phyloP scores from a whole-genome alignment of 73 alveolate genomes.

The Paramecium caudatum region DNA sequence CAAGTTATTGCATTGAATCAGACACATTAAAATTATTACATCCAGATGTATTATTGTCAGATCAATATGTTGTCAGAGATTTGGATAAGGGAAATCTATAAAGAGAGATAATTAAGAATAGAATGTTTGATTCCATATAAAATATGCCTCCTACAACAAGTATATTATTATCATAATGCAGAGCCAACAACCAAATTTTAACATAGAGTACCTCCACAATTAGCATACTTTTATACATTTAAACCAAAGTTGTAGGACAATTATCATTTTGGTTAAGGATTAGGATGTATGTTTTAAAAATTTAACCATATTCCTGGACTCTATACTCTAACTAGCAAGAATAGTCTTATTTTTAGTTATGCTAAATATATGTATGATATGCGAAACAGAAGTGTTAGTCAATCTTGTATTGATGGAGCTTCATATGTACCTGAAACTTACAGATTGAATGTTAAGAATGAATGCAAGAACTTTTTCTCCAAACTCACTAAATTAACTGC shows the following conservation, averaged over 20 bases:
- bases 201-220: conserved; percentile 11
- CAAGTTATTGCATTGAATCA: conserved; percentile 55
- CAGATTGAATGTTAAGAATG: conserved; percentile 36
- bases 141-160: background rate
- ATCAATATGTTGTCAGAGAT: conserved; percentile 48
- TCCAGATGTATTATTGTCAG: conserved; percentile 43
- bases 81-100: conserved; percentile 20
- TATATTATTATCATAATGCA: background rate
- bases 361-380: conserved; percentile 33
- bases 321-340: conserved; percentile 11
- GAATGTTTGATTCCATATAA: conserved; percentile 40
- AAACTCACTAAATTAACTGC: background rate
- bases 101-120: conserved; percentile 55
- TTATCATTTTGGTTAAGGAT: conserved; percentile 23
- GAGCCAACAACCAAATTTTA: conserved; percentile 19
- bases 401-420: background rate
- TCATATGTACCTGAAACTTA: background rate
- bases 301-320: conserved; percentile 30
- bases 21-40: conserved; percentile 51
- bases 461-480: conserved; percentile 3
- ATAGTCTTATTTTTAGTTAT: background rate
- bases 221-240: conserved; percentile 31
- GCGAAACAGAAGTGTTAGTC: background rate
- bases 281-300: conserved; percentile 58
- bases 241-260: conserved; percentile 35